Percentiles rank a stretch among this genome's conserved stretches.
phyloP scores from a whole-genome alignment of 345 rosid genomes.

The Eucalyptus fibrosa region DNA sequence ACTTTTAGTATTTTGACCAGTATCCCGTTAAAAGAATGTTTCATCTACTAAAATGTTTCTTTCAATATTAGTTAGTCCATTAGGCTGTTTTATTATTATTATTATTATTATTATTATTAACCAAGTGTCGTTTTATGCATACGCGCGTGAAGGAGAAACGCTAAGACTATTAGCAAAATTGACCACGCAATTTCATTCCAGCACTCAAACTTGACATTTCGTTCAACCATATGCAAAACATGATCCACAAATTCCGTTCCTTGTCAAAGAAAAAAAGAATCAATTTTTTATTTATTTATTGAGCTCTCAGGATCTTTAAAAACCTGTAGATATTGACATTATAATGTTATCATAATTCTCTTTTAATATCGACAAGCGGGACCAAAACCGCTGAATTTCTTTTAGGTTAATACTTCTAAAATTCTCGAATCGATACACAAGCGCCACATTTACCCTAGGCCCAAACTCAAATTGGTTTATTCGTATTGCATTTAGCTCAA shows the following conservation, averaged over 20 bases:
- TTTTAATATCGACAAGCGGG: neutral
- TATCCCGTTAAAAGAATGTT: neutral
- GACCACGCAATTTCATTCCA: neutral
- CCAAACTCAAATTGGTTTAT: neutral
- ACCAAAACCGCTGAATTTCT: neutral
- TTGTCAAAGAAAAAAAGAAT: neutral
- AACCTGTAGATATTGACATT: neutral
- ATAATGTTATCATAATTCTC: neutral
- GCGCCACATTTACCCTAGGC: neutral
- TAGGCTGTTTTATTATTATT: neutral
- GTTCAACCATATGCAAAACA: neutral
- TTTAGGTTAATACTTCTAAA: neutral
- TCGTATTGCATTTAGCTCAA: no score
- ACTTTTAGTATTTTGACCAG: rapidly evolving
- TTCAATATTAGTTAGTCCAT: neutral
- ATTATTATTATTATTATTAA: no score
- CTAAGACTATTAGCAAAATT: neutral
- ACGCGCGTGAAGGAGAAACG: neutral
- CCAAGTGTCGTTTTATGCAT: neutral
- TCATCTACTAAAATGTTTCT: neutral
- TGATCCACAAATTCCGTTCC: neutral
- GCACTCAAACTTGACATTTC: neutral
- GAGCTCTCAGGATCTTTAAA: neutral
- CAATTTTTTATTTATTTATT: neutral
- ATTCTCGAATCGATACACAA: neutral